These are phyloP conservation scores for Kodamaea fungicola DNA, from an alignment of 1,139 yeast genomes.

Conservation along the genomic window DNA sequence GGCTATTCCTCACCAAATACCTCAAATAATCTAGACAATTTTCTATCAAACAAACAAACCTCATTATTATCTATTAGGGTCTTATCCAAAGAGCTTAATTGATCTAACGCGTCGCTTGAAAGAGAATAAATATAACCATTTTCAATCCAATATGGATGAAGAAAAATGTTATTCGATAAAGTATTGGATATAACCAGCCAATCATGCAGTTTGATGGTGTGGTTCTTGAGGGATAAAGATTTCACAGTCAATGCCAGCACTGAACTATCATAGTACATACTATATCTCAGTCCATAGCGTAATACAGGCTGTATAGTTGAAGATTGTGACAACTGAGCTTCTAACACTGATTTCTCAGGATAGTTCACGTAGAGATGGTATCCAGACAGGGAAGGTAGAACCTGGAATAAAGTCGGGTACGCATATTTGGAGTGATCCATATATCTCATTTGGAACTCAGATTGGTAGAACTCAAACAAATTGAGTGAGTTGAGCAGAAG, in stretches of 20 bases:
- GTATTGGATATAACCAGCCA: constrained; percentile 8
- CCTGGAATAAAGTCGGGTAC: constrained; percentile 1
- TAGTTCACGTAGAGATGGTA: constrained; percentile 3
- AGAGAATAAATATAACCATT: constrained; percentile 8
- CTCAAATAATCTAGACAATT: constrained; percentile 7
- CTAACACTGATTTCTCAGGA: constrained; percentile 7
- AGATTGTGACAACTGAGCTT: constrained; percentile 5
- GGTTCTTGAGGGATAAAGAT: constrained; percentile 4
- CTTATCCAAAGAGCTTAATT: constrained; percentile 5
- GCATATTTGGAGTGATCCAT: constrained; percentile 5
- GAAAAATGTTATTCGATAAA: constrained; percentile 8
- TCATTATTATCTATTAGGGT: constrained; percentile 4
- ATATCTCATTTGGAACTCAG: constrained; percentile 7
- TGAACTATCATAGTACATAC: neutral
- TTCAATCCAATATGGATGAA: constrained; percentile 8
- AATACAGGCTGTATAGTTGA: constrained; percentile 6
- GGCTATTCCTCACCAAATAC: constrained; percentile 8
- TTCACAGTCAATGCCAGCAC: constrained; percentile 6
- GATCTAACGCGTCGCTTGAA: constrained; percentile 8
- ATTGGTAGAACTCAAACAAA: constrained; percentile 8
- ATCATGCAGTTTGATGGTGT: neutral
- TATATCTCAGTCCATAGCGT: constrained; percentile 1
- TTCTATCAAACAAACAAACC: constrained; percentile 6
- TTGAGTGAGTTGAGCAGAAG: neutral
- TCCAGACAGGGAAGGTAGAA: constrained; percentile 2